A percentile compares a stretch with the other conserved stretches of the same genome.
Conservation (phyloP, 1,139 yeast genomes). For the Petasospora fabianii region DNA sequence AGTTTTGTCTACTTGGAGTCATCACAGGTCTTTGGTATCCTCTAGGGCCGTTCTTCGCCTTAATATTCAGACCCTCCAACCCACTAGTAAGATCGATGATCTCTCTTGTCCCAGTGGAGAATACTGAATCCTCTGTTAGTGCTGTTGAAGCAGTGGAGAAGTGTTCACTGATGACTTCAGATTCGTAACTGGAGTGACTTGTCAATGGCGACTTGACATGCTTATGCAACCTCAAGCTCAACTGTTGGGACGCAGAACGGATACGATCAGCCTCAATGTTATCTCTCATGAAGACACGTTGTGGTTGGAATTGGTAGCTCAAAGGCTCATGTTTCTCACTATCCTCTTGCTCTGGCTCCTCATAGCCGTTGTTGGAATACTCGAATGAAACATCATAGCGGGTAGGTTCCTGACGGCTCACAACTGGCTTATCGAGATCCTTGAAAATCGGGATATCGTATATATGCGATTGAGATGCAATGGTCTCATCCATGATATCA, state of each 20-base stretch:
- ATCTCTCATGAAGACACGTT: conserved; percentile 11
- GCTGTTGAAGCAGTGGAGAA: conserved; percentile 17
- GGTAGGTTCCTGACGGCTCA: background rate
- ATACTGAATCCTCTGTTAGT: conserved; percentile 3
- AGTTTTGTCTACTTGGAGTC: background rate
- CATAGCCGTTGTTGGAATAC: background rate
- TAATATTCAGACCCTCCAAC: background rate
- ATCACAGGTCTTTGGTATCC: background rate
- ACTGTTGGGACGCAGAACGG: conserved; percentile 5
- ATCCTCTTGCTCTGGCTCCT: too few species aligned
- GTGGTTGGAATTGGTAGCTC: conserved; percentile 14
- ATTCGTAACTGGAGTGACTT: conserved; percentile 25
- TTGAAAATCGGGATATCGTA: conserved; percentile 9
- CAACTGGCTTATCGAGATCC: background rate
- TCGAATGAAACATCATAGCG: conserved; percentile 1
- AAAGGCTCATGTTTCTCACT: conserved; percentile 10
- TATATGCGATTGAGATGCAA: conserved; percentile 16
- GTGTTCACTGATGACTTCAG: conserved; percentile 22
- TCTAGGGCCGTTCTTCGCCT: background rate
- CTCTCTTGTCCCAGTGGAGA: conserved; percentile 2
- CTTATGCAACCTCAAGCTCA: conserved; percentile 3
- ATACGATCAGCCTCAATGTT: conserved; percentile 14
- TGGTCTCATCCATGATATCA: conserved; percentile 14
- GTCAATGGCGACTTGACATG: conserved; percentile 12
- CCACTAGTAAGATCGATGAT: conserved; percentile 15